Evolutionary conservation across 73 alveolate species (phyloP).

Genomic region (Paramecium sexaurelia): DNA sequence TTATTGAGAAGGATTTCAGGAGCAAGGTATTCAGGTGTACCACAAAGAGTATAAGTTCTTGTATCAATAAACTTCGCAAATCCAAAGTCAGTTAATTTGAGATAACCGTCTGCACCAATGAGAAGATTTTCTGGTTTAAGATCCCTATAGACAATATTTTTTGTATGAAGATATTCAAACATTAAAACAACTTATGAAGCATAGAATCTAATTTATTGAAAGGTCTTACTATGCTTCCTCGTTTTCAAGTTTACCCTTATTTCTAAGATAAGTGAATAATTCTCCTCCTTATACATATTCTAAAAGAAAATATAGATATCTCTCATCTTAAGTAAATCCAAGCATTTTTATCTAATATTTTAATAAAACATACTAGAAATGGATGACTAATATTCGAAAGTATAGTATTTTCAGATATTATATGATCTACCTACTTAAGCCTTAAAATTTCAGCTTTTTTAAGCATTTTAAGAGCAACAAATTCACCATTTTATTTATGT

Average conservation of each 20-base stretch:
- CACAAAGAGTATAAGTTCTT: slow-evolving; percentile 99
- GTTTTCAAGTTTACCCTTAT: slow-evolving; percentile 83
- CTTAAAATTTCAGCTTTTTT: slow-evolving; percentile 90
- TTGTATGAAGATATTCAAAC: slow-evolving; percentile 95
- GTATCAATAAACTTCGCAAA: slow-evolving; percentile 97
- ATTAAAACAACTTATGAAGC: slow-evolving; percentile 78
- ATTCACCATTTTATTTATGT: neutral
- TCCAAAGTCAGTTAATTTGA: slow-evolving; percentile 99
- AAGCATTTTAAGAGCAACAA: slow-evolving; percentile 91
- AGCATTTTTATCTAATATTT: slow-evolving; percentile 70
- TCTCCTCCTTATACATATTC: slow-evolving; percentile 98
- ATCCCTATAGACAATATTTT: slow-evolving; percentile 96
- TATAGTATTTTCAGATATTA: slow-evolving; percentile 38
- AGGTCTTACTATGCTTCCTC: slow-evolving; percentile 77
- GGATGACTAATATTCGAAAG: slow-evolving; percentile 45
- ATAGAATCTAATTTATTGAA: slow-evolving; percentile 71
- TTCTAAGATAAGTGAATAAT: slow-evolving; percentile 87
- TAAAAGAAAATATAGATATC: slow-evolving; percentile 87
- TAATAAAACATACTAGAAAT: slow-evolving; percentile 13
- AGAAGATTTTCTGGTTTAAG: slow-evolving; percentile 97
- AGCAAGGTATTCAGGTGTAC: slow-evolving; percentile 99
- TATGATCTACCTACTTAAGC: slow-evolving; percentile 77
- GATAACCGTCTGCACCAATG: slow-evolving; percentile 94
- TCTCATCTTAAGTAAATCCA: slow-evolving; percentile 89
- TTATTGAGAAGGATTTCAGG: slow-evolving; percentile 97